A percentile compares a stretch with the other conserved stretches of the same genome.
Evolutionary conservation across 139 green algal species (phyloP).

Genomic region (Micractinium conductrix): DNA sequence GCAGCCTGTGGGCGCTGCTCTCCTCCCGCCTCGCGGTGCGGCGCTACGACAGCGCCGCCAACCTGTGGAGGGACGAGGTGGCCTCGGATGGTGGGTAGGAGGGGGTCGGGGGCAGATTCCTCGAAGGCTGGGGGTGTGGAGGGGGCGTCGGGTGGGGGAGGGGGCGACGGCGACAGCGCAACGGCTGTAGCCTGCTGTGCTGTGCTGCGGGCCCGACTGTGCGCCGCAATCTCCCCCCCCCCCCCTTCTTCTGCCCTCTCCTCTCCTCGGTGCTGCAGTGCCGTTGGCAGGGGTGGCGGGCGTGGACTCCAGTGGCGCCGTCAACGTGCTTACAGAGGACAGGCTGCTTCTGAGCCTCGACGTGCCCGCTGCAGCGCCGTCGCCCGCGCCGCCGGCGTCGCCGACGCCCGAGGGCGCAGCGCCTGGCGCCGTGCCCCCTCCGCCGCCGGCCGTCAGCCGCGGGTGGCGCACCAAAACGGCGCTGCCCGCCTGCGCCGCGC

Average conservation of each 20-base stretch:
- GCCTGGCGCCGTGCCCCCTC: not conserved
- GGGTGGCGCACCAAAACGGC: not conserved
- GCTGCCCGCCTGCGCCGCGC: conserved; percentile 5
- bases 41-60: not conserved
- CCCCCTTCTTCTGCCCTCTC: not conserved
- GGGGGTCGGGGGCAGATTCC: not conserved
- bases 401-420: not conserved
- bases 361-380: not conserved
- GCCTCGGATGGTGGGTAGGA: not conserved
- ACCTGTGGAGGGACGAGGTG: not conserved
- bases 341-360: not conserved
- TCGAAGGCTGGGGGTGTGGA: no score
- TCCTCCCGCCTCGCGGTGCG: not conserved
- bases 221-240: no score
- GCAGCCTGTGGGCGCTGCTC: conserved; percentile 5
- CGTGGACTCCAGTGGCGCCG: not conserved
- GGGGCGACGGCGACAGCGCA: no score
- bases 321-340: not conserved
- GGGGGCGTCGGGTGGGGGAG: no score
- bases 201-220: no score
- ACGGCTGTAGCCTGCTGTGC: no score
- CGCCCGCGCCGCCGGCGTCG: not conserved
- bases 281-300: not conserved
- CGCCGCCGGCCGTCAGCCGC: not conserved
- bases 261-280: not conserved